Percentiles rank a stretch among this genome's conserved stretches.
phyloP scores from a whole-genome alignment of 495 filamentous ascomycete genomes.

The Aspergillus carlsbadensis region DNA sequence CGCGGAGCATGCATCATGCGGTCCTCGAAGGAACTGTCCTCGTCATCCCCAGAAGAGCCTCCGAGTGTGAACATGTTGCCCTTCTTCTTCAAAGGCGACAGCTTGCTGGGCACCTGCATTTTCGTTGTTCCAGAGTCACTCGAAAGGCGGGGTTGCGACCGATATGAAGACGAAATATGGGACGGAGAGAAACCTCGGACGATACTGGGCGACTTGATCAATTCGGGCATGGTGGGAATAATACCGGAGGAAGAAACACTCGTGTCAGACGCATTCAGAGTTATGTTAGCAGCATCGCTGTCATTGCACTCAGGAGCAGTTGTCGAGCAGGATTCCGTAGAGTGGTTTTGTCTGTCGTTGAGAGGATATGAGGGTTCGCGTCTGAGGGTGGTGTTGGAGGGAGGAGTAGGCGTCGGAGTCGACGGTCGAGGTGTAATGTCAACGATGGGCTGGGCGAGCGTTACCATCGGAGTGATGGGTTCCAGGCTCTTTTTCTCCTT shows the following conservation, averaged over 20 bases:
- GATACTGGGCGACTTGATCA: constrained; percentile 68
- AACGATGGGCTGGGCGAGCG: constrained; percentile 53
- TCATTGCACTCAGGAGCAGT: constrained; percentile 51
- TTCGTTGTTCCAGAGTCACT: constrained; percentile 49
- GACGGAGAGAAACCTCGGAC: constrained; percentile 87
- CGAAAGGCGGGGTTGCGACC: constrained; percentile 58
- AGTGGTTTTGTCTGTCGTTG: constrained; percentile 32
- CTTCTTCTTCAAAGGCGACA: constrained; percentile 56
- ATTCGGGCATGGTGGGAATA: constrained; percentile 32
- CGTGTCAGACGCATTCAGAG: constrained; percentile 49
- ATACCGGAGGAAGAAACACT: constrained; percentile 48
- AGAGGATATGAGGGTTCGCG: constrained; percentile 19
- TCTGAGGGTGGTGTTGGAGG: constrained; percentile 32
- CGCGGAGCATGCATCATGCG: constrained; percentile 49
- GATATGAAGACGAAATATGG: constrained; percentile 69
- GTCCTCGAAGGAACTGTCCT: constrained; percentile 75
- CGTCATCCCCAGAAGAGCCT: constrained; percentile 73
- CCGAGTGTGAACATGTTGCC: constrained; percentile 73
- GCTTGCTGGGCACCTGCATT: constrained; percentile 38
- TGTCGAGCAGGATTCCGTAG: constrained; percentile 55
- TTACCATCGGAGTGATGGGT: constrained; percentile 45
- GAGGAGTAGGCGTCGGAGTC: constrained; percentile 43
- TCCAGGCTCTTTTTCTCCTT: constrained; percentile 72
- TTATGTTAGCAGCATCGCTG: constrained; percentile 38
- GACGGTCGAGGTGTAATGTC: constrained; percentile 49